A percentile compares a stretch with the other conserved stretches of the same genome.
Conservation (phyloP, 306 rosid species). For the Glycyrrhiza uralensis region DNA sequence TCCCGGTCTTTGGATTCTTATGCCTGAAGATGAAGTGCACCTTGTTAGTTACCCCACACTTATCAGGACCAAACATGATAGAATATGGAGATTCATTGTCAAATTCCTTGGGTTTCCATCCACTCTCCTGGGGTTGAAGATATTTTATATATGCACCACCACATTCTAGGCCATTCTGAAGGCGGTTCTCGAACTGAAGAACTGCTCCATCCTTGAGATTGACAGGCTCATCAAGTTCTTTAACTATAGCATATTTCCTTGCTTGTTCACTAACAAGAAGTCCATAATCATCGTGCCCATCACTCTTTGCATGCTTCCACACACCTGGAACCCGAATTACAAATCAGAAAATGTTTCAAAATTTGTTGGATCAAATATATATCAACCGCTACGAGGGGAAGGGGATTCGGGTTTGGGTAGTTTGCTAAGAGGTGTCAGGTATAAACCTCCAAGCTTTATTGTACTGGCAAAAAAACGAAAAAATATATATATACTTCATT, state of each 20-base stretch:
- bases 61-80: constrained; percentile 98
- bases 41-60: constrained; percentile 93
- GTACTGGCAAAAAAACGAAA: not conserved
- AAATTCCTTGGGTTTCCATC: constrained; percentile 81
- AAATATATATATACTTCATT: not conserved
- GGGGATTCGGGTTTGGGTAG: not conserved
- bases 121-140: constrained; percentile 84
- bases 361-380: not conserved
- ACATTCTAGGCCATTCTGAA: constrained; percentile 94
- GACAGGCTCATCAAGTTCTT: constrained; percentile 60
- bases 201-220: constrained; percentile 67
- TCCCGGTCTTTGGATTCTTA: constrained; percentile 85
- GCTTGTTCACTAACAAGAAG: constrained; percentile 92
- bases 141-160: constrained; percentile 97
- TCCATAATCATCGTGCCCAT: constrained; percentile 89
- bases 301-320: constrained; percentile 91
- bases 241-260: constrained; percentile 83
- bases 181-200: constrained; percentile 86
- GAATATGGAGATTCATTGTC: constrained; percentile 81
- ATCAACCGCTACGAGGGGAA: not conserved
- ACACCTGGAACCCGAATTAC: constrained; percentile 53
- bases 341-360: not conserved
- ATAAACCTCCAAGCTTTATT: not conserved
- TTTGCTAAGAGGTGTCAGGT: not conserved
- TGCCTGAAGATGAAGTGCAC: constrained; percentile 95